Conservation (phyloP, 441 rosid species). For the Eruca vesicaria region DNA sequence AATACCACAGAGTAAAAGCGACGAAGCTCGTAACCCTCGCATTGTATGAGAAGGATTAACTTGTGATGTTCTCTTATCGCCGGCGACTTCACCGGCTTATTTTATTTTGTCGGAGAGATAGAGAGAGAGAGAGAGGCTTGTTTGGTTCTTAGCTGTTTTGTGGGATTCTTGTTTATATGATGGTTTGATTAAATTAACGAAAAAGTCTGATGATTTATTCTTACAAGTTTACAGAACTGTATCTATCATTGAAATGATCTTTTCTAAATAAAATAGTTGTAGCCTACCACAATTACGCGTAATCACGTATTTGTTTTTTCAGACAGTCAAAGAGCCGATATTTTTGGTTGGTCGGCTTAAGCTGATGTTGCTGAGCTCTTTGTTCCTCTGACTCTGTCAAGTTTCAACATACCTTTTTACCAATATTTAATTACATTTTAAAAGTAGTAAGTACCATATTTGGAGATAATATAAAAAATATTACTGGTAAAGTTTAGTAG, state of each 20-base stretch:
- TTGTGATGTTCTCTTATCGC: not conserved
- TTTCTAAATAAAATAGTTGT: not conserved
- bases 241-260: not conserved
- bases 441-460: not conserved
- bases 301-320: conserved; percentile 9
- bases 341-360: conserved; percentile 18
- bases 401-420: not conserved
- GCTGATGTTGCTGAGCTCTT: conserved; percentile 1
- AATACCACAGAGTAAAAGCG: conserved; percentile 30
- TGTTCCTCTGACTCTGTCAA: not conserved
- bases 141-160: not conserved
- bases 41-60: conserved; percentile 37
- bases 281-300: conserved; percentile 28
- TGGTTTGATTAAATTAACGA: not conserved
- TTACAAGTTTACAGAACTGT: not conserved
- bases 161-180: conserved; percentile 17
- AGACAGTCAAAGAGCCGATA: conserved; percentile 12
- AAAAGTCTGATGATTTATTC: not conserved
- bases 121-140: not conserved
- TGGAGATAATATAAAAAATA: not conserved
- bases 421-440: not conserved
- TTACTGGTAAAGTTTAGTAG: too few species aligned
- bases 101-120: not conserved
- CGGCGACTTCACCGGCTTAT: conserved; percentile 25
- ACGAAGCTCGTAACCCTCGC: conserved; percentile 39